A percentile compares a stretch with the other conserved stretches of the same genome.
These are phyloP conservation scores for Yamadazyma siamensis DNA, from an alignment of 1,139 yeast species.

Conservation along the genomic window DNA sequence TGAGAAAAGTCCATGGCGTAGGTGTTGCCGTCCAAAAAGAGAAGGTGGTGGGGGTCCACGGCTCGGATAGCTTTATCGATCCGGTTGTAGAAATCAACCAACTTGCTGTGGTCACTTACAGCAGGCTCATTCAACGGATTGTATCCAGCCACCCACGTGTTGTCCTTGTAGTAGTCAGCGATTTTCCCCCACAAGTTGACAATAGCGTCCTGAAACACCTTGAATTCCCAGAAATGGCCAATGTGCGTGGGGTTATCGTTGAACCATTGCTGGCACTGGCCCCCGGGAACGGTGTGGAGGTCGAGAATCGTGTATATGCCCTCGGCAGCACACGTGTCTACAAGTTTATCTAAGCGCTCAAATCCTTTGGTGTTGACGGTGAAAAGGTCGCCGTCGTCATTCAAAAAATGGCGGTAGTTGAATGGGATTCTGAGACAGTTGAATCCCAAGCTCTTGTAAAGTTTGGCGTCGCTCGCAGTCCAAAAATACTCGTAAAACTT, in stretches of 20 bases:
- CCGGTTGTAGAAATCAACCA: slow-evolving; percentile 30
- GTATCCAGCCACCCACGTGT: slow-evolving; percentile 46
- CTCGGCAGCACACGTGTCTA: slow-evolving; percentile 34
- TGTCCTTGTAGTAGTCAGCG: slow-evolving; percentile 39
- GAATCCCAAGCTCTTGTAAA: slow-evolving; percentile 37
- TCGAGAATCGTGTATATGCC: slow-evolving; percentile 44
- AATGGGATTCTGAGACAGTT: slow-evolving; percentile 46
- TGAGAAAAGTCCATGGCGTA: slow-evolving; percentile 46
- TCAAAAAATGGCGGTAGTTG: slow-evolving; percentile 44
- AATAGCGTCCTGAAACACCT: slow-evolving; percentile 39
- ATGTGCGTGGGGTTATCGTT: slow-evolving; percentile 40
- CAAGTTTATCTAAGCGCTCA: slow-evolving; percentile 34
- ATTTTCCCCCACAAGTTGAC: slow-evolving; percentile 39
- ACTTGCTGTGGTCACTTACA: slow-evolving; percentile 32
- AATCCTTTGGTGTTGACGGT: slow-evolving; percentile 38
- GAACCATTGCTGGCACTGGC: slow-evolving; percentile 51
- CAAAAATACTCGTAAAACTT: slow-evolving; percentile 47
- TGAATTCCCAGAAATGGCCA: slow-evolving; percentile 45
- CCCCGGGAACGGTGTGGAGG: slow-evolving; percentile 46
- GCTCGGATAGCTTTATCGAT: slow-evolving; percentile 32
- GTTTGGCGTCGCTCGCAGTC: slow-evolving; percentile 42
- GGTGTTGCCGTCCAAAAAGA: slow-evolving; percentile 45
- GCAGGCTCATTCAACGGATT: slow-evolving; percentile 50
- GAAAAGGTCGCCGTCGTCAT: slow-evolving; percentile 38
- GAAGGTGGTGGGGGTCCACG: slow-evolving; percentile 42